These are phyloP conservation scores for Silene conica DNA, from an alignment of 148 eudicot genomes.

Conservation along the genomic window DNA sequence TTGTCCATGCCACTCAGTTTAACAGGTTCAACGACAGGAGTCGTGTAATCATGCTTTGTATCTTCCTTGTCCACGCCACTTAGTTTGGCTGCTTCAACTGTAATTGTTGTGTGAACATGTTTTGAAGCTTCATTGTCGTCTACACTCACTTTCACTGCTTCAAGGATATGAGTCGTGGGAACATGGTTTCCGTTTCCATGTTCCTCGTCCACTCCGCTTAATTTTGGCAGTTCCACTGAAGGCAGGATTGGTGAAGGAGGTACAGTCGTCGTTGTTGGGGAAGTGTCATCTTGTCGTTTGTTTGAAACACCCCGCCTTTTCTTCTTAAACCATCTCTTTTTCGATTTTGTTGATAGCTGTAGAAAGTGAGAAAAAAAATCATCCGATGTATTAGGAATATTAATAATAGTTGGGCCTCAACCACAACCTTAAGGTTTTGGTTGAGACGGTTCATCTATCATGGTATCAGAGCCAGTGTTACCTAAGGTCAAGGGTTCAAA, in stretches of 20 bases:
- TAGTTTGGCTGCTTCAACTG: not conserved
- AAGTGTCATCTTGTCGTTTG: slow-evolving; percentile 25
- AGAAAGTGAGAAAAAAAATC: slow-evolving; percentile 8
- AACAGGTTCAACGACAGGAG: not conserved
- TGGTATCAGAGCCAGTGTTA: too few species aligned
- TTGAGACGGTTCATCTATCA: too few species aligned
- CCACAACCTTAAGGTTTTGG: too few species aligned
- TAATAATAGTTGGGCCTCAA: too few species aligned
- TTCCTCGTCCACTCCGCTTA: slow-evolving; percentile 22
- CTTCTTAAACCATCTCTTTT: slow-evolving; percentile 51
- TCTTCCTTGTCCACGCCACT: not conserved
- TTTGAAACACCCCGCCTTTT: slow-evolving; percentile 34
- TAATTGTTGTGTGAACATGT: not conserved
- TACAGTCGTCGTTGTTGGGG: slow-evolving; percentile 13
- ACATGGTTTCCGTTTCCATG: slow-evolving; percentile 7
- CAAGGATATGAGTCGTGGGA: not conserved
- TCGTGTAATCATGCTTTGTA: not conserved
- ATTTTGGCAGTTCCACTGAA: slow-evolving; percentile 1
- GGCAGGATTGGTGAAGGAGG: slow-evolving; percentile 12
- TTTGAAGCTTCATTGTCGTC: slow-evolving; percentile 18
- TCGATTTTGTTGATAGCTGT: slow-evolving; percentile 49
- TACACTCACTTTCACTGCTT: not conserved
- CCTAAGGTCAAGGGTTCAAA: too few species aligned
- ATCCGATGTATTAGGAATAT: too few species aligned
- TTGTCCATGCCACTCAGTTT: slow-evolving; percentile 25